phyloP scores from a whole-genome alignment of 768 basidiomycete genomes.

The Tulasnella sp. region DNA sequence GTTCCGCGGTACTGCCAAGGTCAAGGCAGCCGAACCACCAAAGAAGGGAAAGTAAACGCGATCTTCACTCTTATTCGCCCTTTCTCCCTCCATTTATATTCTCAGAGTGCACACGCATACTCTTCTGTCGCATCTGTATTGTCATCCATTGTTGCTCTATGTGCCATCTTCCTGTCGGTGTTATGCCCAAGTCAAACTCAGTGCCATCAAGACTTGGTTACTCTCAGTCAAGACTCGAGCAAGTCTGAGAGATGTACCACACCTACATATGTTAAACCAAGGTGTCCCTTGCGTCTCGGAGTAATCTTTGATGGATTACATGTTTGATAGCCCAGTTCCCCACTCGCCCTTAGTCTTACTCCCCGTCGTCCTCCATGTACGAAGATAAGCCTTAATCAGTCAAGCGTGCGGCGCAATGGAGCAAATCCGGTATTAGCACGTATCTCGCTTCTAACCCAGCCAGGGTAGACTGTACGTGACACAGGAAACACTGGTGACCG shows the following conservation, averaged over 20 bases:
- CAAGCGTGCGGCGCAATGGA: too few species aligned
- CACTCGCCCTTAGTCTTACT: too few species aligned
- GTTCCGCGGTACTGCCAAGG: conserved; percentile 95
- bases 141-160: conserved; percentile 21
- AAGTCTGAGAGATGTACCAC: background rate
- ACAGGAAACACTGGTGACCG: too few species aligned
- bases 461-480: too few species aligned
- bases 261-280: background rate
- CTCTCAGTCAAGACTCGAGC: background rate
- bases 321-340: too few species aligned
- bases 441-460: too few species aligned
- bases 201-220: background rate
- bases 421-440: too few species aligned
- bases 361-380: too few species aligned
- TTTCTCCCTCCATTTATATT: conserved; percentile 16
- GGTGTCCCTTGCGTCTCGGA: background rate
- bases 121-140: conserved; percentile 4
- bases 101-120: conserved; percentile 2
- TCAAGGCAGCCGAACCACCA: conserved; percentile 86
- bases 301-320: background rate
- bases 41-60: conserved; percentile 59
- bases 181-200: background rate
- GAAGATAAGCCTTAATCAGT: background rate
- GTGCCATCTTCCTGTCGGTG: conserved; percentile 8
- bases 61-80: background rate